A percentile compares a stretch with the other conserved stretches of the same genome.
Evolutionary conservation across 2,329 filamentous ascomycete genomes (phyloP).

Genomic region (Dendryphion nanum): DNA sequence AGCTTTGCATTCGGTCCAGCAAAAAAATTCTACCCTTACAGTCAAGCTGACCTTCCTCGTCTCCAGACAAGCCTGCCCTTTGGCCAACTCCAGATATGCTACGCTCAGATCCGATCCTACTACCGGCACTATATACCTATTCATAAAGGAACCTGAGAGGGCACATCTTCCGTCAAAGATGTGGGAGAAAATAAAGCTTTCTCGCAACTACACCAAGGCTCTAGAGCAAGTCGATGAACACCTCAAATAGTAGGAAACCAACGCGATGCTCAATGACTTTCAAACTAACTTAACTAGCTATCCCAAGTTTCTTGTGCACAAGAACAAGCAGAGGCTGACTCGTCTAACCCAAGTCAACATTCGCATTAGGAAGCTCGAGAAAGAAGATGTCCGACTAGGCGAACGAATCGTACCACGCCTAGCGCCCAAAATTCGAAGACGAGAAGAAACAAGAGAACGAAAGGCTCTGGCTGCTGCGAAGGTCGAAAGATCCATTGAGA

Average conservation of each 20-base stretch:
- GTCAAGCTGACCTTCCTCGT: too few species aligned
- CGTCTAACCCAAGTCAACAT: constrained; percentile 90
- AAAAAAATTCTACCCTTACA: constrained; percentile 75
- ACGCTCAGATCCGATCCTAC: constrained; percentile 81
- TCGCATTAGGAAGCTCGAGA: constrained; percentile 70
- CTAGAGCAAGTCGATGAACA: constrained; percentile 67
- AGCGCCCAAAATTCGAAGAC: constrained; percentile 76
- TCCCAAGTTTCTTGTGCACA: constrained; percentile 89
- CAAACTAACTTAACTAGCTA: constrained; percentile 50
- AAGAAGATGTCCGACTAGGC: constrained; percentile 84
- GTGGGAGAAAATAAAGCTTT: constrained; percentile 91
- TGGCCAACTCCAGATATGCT: constrained; percentile 90
- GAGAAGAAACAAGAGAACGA: constrained; percentile 49
- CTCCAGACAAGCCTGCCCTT: constrained; percentile 84
- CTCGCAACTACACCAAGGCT: constrained; percentile 86
- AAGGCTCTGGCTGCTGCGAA: constrained; percentile 67
- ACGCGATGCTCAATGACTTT: not conserved
- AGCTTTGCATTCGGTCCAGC: constrained; percentile 44
- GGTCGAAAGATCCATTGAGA: constrained; percentile 92
- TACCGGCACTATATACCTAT: constrained; percentile 84
- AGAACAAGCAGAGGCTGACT: constrained; percentile 94
- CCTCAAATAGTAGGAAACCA: constrained; percentile 58
- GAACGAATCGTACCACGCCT: constrained; percentile 86
- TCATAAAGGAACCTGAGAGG: constrained; percentile 80
- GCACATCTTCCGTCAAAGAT: constrained; percentile 79